Evolutionary conservation across 2,329 filamentous ascomycete species (phyloP).

Genomic region (Alternaria brassicicola): DNA sequence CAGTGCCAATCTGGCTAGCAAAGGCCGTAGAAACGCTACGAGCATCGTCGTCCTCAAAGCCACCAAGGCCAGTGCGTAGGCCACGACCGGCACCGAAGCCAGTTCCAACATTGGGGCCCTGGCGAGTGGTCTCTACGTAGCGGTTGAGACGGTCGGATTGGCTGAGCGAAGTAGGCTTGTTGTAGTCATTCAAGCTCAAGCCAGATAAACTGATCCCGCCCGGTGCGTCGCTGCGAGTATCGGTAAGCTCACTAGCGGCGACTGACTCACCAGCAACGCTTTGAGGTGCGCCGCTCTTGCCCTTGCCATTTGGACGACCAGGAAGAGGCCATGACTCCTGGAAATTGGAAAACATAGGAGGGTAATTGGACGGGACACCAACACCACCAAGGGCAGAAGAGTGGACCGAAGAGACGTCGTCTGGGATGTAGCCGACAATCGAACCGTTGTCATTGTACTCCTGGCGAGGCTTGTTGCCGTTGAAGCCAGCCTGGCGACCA

Average conservation of each 20-base stretch:
- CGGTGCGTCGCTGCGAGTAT: conserved; percentile 76
- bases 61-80: conserved; percentile 49
- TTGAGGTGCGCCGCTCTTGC: conserved; percentile 66
- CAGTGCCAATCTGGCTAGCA: conserved; percentile 89
- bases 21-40: conserved; percentile 97
- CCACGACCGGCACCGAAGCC: conserved; percentile 54
- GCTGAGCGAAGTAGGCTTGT: conserved; percentile 74
- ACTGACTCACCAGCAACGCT: conserved; percentile 92
- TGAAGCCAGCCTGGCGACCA: conserved; percentile 47
- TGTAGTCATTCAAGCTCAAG: conserved; percentile 73
- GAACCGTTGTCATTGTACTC: conserved; percentile 79
- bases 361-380: conserved; percentile 81
- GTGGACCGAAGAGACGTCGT: conserved; percentile 95
- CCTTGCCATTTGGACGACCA: conserved; percentile 71
- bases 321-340: conserved; percentile 89
- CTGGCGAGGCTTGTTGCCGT: conserved; percentile 58
- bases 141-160: conserved; percentile 92
- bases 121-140: conserved; percentile 86
- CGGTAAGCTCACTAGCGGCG: conserved; percentile 87
- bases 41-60: conserved; percentile 82
- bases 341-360: conserved; percentile 95
- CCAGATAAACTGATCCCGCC: conserved; percentile 89
- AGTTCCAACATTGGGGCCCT: conserved; percentile 55
- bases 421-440: conserved; percentile 92
- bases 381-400: conserved; percentile 87